Conservation (phyloP, 108 stramenopile genomes). For the Pseudonitzschia delicatissima region DNA sequence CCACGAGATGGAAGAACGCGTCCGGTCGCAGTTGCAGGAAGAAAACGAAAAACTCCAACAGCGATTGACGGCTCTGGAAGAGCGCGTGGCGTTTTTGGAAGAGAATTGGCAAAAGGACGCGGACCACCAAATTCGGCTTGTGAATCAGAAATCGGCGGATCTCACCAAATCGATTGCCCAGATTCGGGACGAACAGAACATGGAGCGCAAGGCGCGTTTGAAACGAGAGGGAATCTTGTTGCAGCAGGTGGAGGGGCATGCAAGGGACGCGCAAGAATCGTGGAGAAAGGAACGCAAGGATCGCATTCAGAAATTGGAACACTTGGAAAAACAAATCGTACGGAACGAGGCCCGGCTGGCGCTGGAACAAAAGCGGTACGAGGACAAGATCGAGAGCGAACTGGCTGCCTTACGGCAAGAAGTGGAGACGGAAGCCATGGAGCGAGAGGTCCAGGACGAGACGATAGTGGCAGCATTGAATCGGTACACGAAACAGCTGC, state of each 20-base stretch:
- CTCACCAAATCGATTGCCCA: slow-evolving; percentile 46
- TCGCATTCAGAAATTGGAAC: slow-evolving; percentile 58
- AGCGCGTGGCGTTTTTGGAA: slow-evolving; percentile 59
- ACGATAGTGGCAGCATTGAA: slow-evolving; percentile 89
- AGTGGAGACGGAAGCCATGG: slow-evolving; percentile 62
- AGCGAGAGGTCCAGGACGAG: slow-evolving; percentile 83
- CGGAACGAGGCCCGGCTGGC: slow-evolving; percentile 62
- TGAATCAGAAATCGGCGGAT: slow-evolving; percentile 49
- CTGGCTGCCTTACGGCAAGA: slow-evolving; percentile 63
- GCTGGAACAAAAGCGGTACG: slow-evolving; percentile 63
- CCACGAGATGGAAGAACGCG: slow-evolving; percentile 61
- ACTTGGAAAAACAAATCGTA: slow-evolving; percentile 56
- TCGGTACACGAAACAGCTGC: slow-evolving; percentile 86
- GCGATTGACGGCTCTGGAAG: slow-evolving; percentile 48
- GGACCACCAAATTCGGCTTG: slow-evolving; percentile 39
- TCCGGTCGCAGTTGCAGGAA: slow-evolving; percentile 52
- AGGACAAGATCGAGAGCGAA: slow-evolving; percentile 67
- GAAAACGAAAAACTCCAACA: slow-evolving; percentile 42
- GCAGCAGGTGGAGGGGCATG: slow-evolving; percentile 88
- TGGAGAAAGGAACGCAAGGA: slow-evolving; percentile 75
- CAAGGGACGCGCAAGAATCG: slow-evolving; percentile 50
- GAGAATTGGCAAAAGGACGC: slow-evolving; percentile 55
- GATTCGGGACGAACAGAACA: slow-evolving; percentile 68
- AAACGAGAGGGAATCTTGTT: slow-evolving; percentile 82
- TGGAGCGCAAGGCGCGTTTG: slow-evolving; percentile 75